Evolutionary conservation across 371 early-diverging fungal genomes (phyloP).

Genomic region (Chytridium lagenaria): DNA sequence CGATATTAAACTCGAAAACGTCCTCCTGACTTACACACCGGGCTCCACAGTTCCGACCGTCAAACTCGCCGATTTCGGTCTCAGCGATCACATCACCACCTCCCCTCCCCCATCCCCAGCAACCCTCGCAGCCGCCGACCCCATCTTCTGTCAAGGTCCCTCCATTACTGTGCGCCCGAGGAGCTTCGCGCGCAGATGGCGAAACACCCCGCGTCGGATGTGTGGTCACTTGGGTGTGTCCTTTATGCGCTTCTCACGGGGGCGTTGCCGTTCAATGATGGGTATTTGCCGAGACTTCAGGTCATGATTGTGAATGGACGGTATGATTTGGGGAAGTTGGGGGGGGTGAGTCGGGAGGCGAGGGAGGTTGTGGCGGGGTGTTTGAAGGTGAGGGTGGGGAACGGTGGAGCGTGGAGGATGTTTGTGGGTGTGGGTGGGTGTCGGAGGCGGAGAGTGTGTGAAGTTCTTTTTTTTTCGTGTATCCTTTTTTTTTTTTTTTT

Average conservation of each 20-base stretch:
- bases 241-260: slow-evolving; percentile 76
- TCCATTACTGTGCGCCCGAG: slow-evolving; percentile 84
- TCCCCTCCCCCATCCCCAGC: slow-evolving; percentile 22
- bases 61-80: slow-evolving; percentile 92
- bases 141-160: slow-evolving; percentile 61
- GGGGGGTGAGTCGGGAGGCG: slow-evolving; percentile 24
- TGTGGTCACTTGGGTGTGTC: slow-evolving; percentile 86
- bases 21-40: slow-evolving; percentile 57
- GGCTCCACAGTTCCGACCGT: slow-evolving; percentile 43
- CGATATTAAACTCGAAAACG: slow-evolving; percentile 94
- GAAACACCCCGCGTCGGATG: slow-evolving; percentile 66
- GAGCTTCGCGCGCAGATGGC: slow-evolving; percentile 55
- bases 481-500: neutral
- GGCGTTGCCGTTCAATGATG: slow-evolving; percentile 77
- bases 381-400: slow-evolving; percentile 36
- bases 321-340: slow-evolving; percentile 41
- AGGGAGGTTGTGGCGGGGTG: slow-evolving; percentile 30
- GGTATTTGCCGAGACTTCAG: slow-evolving; percentile 74
- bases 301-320: slow-evolving; percentile 62
- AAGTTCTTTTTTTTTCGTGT: neutral
- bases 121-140: slow-evolving; percentile 17
- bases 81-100: slow-evolving; percentile 42
- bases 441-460: neutral
- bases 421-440: slow-evolving; percentile 33
- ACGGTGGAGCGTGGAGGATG: slow-evolving; percentile 27